These are phyloP conservation scores for Amanita muscaria DNA, from an alignment of 768 basidiomycete species.

Conservation along the genomic window DNA sequence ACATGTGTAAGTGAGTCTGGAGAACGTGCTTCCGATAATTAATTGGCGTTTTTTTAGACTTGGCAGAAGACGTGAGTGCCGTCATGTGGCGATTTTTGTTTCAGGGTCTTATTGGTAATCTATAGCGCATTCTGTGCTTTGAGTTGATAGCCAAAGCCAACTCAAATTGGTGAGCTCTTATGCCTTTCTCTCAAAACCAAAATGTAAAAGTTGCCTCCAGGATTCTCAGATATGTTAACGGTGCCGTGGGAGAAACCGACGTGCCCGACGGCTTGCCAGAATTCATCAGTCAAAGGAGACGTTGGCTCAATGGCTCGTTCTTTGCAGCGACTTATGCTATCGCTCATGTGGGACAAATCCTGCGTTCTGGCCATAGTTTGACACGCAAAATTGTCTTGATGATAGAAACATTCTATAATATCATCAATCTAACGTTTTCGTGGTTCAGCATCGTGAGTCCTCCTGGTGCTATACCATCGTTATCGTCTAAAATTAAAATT, in stretches of 20 bases:
- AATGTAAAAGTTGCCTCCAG: slow-evolving; percentile 35
- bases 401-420: slow-evolving; percentile 79
- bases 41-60: slow-evolving; percentile 38
- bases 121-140: slow-evolving; percentile 75
- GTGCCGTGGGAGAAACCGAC: slow-evolving; percentile 88
- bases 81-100: neutral
- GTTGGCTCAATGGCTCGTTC: slow-evolving; percentile 90
- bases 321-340: slow-evolving; percentile 93
- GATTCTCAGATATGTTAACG: slow-evolving; percentile 95
- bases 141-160: slow-evolving; percentile 73
- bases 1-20: slow-evolving; percentile 69
- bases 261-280: slow-evolving; percentile 90
- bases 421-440: slow-evolving; percentile 78
- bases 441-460: slow-evolving; percentile 88
- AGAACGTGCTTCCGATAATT: slow-evolving; percentile 8
- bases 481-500: neutral
- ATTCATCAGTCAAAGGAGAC: slow-evolving; percentile 85
- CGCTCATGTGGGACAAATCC: slow-evolving; percentile 74
- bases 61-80: slow-evolving; percentile 74
- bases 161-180: slow-evolving; percentile 46
- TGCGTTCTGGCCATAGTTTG: slow-evolving; percentile 74
- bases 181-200: slow-evolving; percentile 3
- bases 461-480: neutral
- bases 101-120: slow-evolving; percentile 3
- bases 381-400: slow-evolving; percentile 66